Conservation (phyloP, 768 basidiomycete genomes). For the Tricholoma terreum region DNA sequence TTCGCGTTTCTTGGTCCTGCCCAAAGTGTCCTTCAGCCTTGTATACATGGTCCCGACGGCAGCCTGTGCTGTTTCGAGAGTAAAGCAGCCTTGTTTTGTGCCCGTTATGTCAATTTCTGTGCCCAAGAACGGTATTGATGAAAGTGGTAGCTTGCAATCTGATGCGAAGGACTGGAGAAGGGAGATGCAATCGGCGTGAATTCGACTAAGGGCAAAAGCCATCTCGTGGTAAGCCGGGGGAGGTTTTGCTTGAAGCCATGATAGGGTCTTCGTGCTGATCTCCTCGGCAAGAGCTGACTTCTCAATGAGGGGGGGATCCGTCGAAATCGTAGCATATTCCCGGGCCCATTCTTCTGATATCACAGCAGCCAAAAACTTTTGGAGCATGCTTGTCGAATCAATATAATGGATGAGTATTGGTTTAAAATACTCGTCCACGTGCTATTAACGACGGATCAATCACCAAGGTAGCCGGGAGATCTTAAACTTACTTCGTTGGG, state of each 20-base stretch:
- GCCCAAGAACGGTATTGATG: conserved; percentile 77
- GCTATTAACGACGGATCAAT: conserved; percentile 14
- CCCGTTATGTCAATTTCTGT: conserved; percentile 74
- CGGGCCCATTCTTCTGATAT: conserved; percentile 92
- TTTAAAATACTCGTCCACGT: conserved; percentile 65
- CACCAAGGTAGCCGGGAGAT: neutral
- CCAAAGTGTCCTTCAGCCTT: conserved; percentile 70
- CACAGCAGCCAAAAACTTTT: conserved; percentile 81
- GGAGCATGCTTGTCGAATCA: conserved; percentile 87
- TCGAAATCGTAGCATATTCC: conserved; percentile 28
- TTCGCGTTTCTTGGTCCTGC: conserved; percentile 77
- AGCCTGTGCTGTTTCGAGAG: conserved; percentile 70
- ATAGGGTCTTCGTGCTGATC: conserved; percentile 64
- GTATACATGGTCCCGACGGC: conserved; percentile 71
- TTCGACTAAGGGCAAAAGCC: conserved; percentile 73
- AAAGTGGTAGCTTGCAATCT: conserved; percentile 84
- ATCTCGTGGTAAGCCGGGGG: conserved; percentile 90
- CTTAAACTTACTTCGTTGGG: conserved; percentile 49
- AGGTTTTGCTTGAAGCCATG: conserved; percentile 69
- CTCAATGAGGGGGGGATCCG: conserved; percentile 45
- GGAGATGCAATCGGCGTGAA: conserved; percentile 74
- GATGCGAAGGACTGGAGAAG: conserved; percentile 78
- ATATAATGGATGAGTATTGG: conserved; percentile 78
- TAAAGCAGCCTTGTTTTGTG: conserved; percentile 63
- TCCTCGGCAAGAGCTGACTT: conserved; percentile 58